Conservation (phyloP, 2,329 filamentous ascomycete genomes). For the Stagonosporopsis cucurbitacearum region DNA sequence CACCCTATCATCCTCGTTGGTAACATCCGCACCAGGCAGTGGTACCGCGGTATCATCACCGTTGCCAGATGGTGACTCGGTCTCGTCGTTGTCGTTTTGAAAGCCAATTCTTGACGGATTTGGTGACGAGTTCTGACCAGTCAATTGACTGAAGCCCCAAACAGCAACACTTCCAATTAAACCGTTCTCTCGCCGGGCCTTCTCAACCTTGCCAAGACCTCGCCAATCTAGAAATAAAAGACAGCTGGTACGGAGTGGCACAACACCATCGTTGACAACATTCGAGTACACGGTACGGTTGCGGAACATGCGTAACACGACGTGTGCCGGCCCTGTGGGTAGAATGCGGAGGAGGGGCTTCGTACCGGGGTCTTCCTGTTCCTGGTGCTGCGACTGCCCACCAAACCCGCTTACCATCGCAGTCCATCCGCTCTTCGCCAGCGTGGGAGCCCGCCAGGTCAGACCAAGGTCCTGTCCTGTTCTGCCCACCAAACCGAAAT, state of each 20-base stretch:
- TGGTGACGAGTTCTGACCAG: slow-evolving; percentile 68
- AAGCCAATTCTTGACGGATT: slow-evolving; percentile 57
- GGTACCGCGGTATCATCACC: slow-evolving; percentile 65
- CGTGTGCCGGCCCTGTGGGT: slow-evolving; percentile 88
- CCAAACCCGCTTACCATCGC: slow-evolving; percentile 84
- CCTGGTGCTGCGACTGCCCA: slow-evolving; percentile 62
- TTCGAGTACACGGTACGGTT: slow-evolving; percentile 95
- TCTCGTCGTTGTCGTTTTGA: slow-evolving; percentile 38
- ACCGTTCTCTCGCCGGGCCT: slow-evolving; percentile 89
- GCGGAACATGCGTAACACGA: slow-evolving; percentile 83
- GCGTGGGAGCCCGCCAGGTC: slow-evolving; percentile 88
- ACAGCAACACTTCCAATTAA: slow-evolving; percentile 90
- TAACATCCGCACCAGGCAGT: slow-evolving; percentile 70
- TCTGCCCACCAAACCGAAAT: slow-evolving; percentile 94
- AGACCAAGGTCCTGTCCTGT: slow-evolving; percentile 94
- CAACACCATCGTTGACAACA: slow-evolving; percentile 96
- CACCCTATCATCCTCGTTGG: slow-evolving; percentile 67
- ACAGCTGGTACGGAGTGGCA: slow-evolving; percentile 92
- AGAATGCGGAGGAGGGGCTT: slow-evolving; percentile 89
- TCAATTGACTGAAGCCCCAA: slow-evolving; percentile 94
- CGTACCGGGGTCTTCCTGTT: slow-evolving; percentile 73
- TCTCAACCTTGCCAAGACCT: slow-evolving; percentile 89
- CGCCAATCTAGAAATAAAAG: slow-evolving; percentile 97
- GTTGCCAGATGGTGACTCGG: slow-evolving; percentile 40
- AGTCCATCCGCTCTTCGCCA: slow-evolving; percentile 86